These are phyloP conservation scores for Sclerotinia sclerotiorum DNA, from an alignment of 2,329 filamentous ascomycete genomes.

Conservation along the genomic window DNA sequence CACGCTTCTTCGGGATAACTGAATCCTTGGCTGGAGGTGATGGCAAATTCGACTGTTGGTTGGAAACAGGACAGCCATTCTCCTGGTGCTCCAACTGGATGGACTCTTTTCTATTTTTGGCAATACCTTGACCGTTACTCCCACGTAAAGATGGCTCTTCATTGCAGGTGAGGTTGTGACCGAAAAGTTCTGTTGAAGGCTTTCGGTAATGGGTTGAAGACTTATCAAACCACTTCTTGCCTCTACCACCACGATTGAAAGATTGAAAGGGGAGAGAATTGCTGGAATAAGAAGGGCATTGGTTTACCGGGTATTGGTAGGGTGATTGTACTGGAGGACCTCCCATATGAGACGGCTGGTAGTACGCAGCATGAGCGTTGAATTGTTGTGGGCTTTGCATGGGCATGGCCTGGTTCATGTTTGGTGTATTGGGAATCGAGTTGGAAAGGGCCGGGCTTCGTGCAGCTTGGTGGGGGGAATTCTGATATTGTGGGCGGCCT, in stretches of 20 bases:
- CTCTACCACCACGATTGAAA: conserved; percentile 24
- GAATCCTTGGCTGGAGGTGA: conserved; percentile 16
- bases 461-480: conserved; percentile 65
- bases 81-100: conserved; percentile 28
- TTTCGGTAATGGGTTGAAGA: conserved; percentile 34
- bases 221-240: conserved; percentile 35
- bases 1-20: conserved; percentile 18
- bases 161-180: conserved; percentile 30
- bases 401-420: conserved; percentile 66
- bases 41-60: conserved; percentile 22
- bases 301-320: conserved; percentile 13
- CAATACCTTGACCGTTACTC: conserved; percentile 28
- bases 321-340: conserved; percentile 52
- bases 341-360: conserved; percentile 41
- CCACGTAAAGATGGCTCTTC: conserved; percentile 32
- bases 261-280: conserved; percentile 28
- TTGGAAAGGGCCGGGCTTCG: conserved; percentile 65
- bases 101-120: conserved; percentile 30
- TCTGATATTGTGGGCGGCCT: conserved; percentile 52
- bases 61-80: conserved; percentile 29
- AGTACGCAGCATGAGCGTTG: conserved; percentile 41
- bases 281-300: conserved; percentile 41
- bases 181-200: conserved; percentile 35
- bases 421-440: conserved; percentile 67
- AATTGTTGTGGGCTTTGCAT: conserved; percentile 56